These are phyloP conservation scores for Russula olivacea DNA, from an alignment of 768 basidiomycete genomes.

Conservation along the genomic window DNA sequence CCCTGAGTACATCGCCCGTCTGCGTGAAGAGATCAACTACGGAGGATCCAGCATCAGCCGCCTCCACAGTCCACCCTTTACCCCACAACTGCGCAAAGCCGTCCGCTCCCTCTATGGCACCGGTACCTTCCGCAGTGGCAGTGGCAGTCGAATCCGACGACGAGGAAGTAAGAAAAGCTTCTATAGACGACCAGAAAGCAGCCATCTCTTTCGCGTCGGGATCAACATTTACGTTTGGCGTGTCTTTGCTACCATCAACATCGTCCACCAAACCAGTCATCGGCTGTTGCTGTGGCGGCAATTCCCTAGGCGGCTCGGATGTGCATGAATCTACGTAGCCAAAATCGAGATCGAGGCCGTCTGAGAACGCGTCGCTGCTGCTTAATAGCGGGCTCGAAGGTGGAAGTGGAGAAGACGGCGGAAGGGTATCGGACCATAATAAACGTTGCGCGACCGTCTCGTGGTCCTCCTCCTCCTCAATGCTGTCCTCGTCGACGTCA, in stretches of 20 bases:
- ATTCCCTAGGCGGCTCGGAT: background rate
- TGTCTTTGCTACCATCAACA: background rate
- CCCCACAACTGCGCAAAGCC: constrained; percentile 3
- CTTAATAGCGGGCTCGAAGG: constrained; percentile 35
- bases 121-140: background rate
- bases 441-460: constrained; percentile 13
- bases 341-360: constrained; percentile 23
- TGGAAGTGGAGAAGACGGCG: constrained; percentile 33
- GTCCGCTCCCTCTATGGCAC: background rate
- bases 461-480: constrained; percentile 13
- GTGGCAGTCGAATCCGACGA: background rate
- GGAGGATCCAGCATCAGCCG: background rate
- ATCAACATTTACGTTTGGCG: background rate
- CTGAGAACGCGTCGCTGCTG: constrained; percentile 25
- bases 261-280: no score
- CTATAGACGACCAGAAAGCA: constrained; percentile 15
- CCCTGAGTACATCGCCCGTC: constrained; percentile 1
- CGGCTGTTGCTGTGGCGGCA: no score
- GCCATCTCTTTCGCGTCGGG: constrained; percentile 9
- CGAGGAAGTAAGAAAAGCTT: constrained; percentile 14
- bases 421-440: constrained; percentile 30
- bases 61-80: background rate
- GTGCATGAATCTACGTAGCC: background rate
- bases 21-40: constrained; percentile 7
- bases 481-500: background rate